A percentile compares a stretch with the other conserved stretches of the same genome.
Conservation (phyloP, 2,329 filamentous ascomycete species). For the Pseudogymnoascus sp. region DNA sequence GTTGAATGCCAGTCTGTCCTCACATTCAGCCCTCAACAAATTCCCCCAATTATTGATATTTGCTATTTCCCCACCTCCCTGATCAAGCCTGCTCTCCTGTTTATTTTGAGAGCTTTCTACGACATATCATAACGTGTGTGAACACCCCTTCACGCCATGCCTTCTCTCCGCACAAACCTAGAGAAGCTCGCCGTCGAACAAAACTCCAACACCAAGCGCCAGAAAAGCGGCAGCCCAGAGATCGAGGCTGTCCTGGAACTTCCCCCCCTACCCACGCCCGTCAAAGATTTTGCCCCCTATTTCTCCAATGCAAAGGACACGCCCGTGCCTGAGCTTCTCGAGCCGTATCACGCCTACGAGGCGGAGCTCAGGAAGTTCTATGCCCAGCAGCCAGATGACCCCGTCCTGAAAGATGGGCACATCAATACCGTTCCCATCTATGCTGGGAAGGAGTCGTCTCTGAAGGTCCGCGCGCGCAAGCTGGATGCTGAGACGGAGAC, state of each 20-base stretch:
- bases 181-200: background rate
- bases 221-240: background rate
- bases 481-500: constrained; percentile 48
- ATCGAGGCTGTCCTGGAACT: constrained; percentile 12
- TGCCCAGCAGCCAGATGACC: constrained; percentile 57
- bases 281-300: constrained; percentile 35
- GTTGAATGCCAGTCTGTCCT: background rate
- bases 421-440: constrained; percentile 63
- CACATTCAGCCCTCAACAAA: background rate
- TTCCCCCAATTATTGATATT: background rate
- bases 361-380: constrained; percentile 57
- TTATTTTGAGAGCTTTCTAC: background rate
- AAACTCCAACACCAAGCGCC: constrained; percentile 3
- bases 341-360: constrained; percentile 62
- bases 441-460: constrained; percentile 43
- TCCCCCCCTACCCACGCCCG: constrained; percentile 16
- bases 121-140: background rate
- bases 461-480: constrained; percentile 56
- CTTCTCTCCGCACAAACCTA: background rate
- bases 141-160: background rate
- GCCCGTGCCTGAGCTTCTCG: constrained; percentile 49
- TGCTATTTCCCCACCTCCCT: background rate
- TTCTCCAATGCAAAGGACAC: constrained; percentile 46
- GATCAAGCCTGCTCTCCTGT: background rate
- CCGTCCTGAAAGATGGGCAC: constrained; percentile 45